Base-by-base conservation (phyloP, 495 filamentous ascomycete genomes). In the Aspergillus sparsus region DNA sequence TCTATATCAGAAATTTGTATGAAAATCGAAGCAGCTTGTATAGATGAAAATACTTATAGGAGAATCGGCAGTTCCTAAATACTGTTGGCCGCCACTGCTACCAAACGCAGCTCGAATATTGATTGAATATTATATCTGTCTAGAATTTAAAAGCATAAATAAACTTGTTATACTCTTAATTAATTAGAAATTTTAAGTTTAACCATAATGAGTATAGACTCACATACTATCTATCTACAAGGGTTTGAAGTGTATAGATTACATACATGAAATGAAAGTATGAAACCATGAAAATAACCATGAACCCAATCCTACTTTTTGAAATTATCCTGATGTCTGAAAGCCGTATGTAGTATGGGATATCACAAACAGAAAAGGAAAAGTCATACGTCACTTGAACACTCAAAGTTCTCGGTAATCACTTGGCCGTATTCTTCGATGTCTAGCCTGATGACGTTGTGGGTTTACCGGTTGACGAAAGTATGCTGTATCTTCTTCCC, bases 401-500 rank as follows among this genome's bases (percentile, higher is more conserved):
- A 42, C 53, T 83, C 71, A 93, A n/a, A 95, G 77, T 74, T 94
- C 90, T 45, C 87, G 81, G 62, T 93, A 97, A 74, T 98, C 95
- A 69, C 89, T 93, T 15, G 92, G 91, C 47, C 94, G 81, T 55
- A 88, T 85, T 62, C 88, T 77, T 60, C 89, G 85, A 60, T 91
- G 86, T 55, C 88, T 79, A 57, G 89, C 88, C 73, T 91, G 88
- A 68, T 95, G 89, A 57, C 94, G 86, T 68, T 97, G 92, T 10
- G 92, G 94, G 69, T 98, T 98, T 53, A 98, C 90, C 2, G 94
- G 94, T 69, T 96, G 93, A 18, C 94, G 87, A 73, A 98, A 94
- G 73, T 98, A 98, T 16, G 94, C 89, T 51, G 90, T 89, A 60
- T 96, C 93, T 62, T 96, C 91, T 57, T 91, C 90, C 53, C 85